Base-by-base conservation (phyloP, 352 stramenopile genomes). In the Phytopythium vexans region DNA sequence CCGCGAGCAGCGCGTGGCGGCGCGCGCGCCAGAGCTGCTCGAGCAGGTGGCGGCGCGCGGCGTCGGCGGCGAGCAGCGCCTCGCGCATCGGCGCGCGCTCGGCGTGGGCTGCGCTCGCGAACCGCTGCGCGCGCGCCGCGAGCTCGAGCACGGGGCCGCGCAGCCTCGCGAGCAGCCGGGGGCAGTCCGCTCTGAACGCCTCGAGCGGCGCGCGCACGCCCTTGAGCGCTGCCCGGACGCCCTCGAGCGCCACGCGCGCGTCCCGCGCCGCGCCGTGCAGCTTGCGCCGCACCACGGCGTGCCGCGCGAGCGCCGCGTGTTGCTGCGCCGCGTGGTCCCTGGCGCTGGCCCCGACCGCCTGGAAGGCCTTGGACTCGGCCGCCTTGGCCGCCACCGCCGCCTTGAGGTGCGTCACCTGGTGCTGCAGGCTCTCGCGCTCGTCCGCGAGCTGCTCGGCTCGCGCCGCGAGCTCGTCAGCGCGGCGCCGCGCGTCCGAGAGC, bases 371-470 rank as follows among this genome's bases (percentile, higher is more conserved):
- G 3, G 78, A 77, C 57, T 92, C 78, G 9, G 82, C 82, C 8
- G 64, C 60, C 59, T 89, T 92, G 10, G 82, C 82, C 0, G 82
- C 80, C 27, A 89, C 82, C 0, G 77, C 70, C 0, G 78, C 82
- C 65, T 92, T 92, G 6, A 92, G 53, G 34, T 86, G 76, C 49
- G 88, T 86, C 14, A 78, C 61, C 39, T 88, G 76, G 51, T 84
- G 74, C 58, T 89, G 80, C 33, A 92, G 63, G 10, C 54, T 52
- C 42, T 87, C 77, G n/a, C 77, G 66, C 48, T 89, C 82, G 49
- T 92, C 77, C 32, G 62, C 52, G 0, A 74, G 38, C 7, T 71
- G 68, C 45, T 80, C 70, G 32, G 55, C 67, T 27, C 68, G 53
- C 15, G 74, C 64, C 43, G 57, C 62, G 14, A 71, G 15, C 9